Conservation (phyloP, 139 green algal genomes). For the Nannochloris sp. region DNA sequence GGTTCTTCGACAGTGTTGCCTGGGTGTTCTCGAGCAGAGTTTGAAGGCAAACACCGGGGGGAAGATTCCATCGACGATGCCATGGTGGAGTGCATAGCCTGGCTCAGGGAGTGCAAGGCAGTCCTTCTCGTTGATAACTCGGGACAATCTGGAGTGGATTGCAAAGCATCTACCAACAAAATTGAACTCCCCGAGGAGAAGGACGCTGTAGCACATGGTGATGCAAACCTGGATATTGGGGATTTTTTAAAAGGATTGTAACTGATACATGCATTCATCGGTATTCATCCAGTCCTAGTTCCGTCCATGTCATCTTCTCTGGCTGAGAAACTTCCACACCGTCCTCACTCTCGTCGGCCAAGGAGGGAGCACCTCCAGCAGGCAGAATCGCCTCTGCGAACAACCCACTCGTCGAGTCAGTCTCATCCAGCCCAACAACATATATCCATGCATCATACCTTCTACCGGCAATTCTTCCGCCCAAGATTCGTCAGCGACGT, state of each 20-base stretch:
- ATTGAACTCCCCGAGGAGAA: constrained; percentile 24
- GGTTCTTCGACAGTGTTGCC: constrained; percentile 24
- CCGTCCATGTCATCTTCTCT: constrained; percentile 15
- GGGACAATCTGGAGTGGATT: constrained; percentile 16
- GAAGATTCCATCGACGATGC: background rate
- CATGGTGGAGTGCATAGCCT: constrained; percentile 9
- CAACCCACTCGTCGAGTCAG: too few species aligned
- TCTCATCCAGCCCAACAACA: too few species aligned
- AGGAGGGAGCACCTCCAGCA: background rate
- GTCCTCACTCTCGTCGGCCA: constrained; percentile 8
- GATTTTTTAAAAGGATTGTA: constrained; percentile 6
- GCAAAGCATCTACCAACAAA: constrained; percentile 19
- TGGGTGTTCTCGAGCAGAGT: constrained; percentile 33
- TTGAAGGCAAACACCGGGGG: constrained; percentile 10
- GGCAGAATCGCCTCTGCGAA: constrained; percentile 26
- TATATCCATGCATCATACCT: constrained; percentile 11
- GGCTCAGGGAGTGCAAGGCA: constrained; percentile 26
- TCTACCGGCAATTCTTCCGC: constrained; percentile 20
- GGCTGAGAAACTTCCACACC: background rate
- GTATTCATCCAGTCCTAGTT: constrained; percentile 22
- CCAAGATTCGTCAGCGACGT: constrained; percentile 24
- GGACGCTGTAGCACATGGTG: constrained; percentile 35
- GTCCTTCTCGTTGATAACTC: background rate
- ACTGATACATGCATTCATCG: constrained; percentile 4
- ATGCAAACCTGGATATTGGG: constrained; percentile 60